These are phyloP conservation scores for Chlamydomonas incerta DNA, from an alignment of 139 green algal species.

Conservation along the genomic window DNA sequence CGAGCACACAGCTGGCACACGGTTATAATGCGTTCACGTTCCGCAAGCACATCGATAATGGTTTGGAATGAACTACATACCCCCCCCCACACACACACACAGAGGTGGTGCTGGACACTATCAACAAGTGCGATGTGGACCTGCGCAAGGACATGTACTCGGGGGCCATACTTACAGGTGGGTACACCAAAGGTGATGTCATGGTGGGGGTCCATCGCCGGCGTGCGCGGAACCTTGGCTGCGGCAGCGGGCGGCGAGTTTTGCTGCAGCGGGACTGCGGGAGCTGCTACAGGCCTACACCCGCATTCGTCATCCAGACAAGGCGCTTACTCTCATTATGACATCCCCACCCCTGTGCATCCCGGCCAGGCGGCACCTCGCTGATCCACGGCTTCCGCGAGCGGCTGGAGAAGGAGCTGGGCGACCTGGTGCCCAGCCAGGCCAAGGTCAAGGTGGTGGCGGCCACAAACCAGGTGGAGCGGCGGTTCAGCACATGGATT, in stretches of 20 bases:
- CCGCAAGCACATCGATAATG: too few species aligned
- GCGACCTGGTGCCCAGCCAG: constrained; percentile 51
- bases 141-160: constrained; percentile 88
- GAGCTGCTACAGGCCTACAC: neutral
- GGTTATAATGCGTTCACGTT: too few species aligned
- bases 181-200: too few species aligned
- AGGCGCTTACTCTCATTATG: neutral
- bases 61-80: too few species aligned
- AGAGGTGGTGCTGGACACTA: constrained; percentile 75
- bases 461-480: constrained; percentile 83
- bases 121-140: constrained; percentile 90
- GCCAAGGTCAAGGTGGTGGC: constrained; percentile 86
- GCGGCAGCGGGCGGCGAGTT: too few species aligned
- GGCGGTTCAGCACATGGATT: constrained; percentile 88
- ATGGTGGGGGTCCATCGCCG: too few species aligned
- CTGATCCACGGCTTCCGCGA: constrained; percentile 78
- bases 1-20: too few species aligned
- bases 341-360: too few species aligned
- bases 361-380: constrained; percentile 72
- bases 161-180: constrained; percentile 81
- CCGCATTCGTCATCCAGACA: neutral
- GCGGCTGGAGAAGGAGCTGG: constrained; percentile 86
- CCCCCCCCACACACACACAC: constrained; percentile 13
- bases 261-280: too few species aligned
- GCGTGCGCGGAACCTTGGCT: too few species aligned